Base-by-base conservation (phyloP, 768 basidiomycete species). In the Trametes maxima region DNA sequence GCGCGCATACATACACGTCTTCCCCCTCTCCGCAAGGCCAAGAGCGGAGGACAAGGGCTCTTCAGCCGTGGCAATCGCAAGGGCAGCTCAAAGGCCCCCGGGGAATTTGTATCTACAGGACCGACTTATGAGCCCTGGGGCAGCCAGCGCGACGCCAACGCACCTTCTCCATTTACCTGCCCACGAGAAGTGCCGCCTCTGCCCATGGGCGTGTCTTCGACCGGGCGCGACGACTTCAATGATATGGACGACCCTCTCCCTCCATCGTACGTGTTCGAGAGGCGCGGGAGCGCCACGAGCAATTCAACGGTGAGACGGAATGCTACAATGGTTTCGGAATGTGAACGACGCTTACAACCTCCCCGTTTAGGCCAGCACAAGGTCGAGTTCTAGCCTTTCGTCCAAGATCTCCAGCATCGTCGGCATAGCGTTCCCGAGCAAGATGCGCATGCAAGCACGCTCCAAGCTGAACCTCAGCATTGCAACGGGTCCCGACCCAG, bases 241-340 rank as follows among this genome's bases (percentile, higher is more conserved):
- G 59, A 58, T 10, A 44, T 54, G 2, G 54, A 54, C 14, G 49
- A 46, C 0, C 42, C 66, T 22, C 53, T 66, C 47, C 61, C 65
- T 1, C 68, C 70, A 10, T 52, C 57, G 11, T 69, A 69, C 37
- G 70, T 69, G 10, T 69, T 66, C 46, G 66, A 62, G 47, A 43
- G 71, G 16, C 59, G 71, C 13, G 71, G 68, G 3, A 70, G 71
- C 46, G 64, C 69, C 22, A 57, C 66, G 17, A 69, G 67, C 43
- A 66, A 47, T 22, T 56, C 52, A 42, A 70, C 68, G 37, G 45
- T 65, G 42, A 44, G 69, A 65, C 28, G 46, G 47, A 47, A 46
- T 33, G 46, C 45, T 33, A 24, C 19, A 11, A 3, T 39, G 51
- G n/a, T 24, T 13, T 16, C 12, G 24, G n/a, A 54, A 42, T 21